Percentiles rank a stretch among this genome's conserved stretches.
phyloP scores from a whole-genome alignment of 2,329 filamentous ascomycete genomes.

The Tolypocladium nubicola region DNA sequence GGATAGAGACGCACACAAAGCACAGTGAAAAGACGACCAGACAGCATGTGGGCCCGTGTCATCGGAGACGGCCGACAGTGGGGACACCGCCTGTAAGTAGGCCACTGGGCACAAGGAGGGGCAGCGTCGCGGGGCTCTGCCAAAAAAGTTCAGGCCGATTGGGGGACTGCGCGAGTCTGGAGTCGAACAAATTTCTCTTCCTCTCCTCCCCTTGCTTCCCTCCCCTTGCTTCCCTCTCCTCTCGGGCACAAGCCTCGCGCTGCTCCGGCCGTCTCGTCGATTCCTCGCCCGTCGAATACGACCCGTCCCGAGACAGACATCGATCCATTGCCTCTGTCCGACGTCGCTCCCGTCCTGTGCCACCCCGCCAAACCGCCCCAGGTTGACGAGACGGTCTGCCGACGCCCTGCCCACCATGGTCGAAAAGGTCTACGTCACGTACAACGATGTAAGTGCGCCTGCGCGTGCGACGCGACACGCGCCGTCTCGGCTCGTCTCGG shows the following conservation, averaged over 20 bases:
- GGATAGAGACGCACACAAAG: too few relatives aligned
- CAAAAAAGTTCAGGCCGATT: not conserved
- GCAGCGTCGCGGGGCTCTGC: not conserved
- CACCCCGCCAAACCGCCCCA: not conserved
- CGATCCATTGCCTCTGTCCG: not conserved
- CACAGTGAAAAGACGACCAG: too few relatives aligned
- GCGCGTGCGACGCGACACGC: not conserved
- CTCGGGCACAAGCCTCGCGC: not conserved
- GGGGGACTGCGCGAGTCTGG: not conserved
- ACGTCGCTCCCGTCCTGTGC: not conserved
- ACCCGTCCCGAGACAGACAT: not conserved
- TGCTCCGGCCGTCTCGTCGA: not conserved
- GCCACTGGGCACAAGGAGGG: not conserved
- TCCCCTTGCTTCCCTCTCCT: not conserved
- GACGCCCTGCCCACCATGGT: slow-evolving; percentile 47
- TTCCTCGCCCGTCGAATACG: not conserved
- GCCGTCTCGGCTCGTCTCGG: not conserved
- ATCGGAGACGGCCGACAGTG: not conserved
- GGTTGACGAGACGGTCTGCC: too few relatives aligned
- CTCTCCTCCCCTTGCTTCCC: not conserved
- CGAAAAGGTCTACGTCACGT: slow-evolving; percentile 81
- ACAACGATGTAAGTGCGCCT: slow-evolving; percentile 66
- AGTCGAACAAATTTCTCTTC: not conserved
- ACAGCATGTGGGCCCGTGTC: not conserved
- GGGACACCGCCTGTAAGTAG: not conserved